A percentile compares a stretch with the other conserved stretches of the same genome.
These are phyloP conservation scores for Sporothrix globosa DNA, from an alignment of 2,329 filamentous ascomycete genomes.

Conservation along the genomic window DNA sequence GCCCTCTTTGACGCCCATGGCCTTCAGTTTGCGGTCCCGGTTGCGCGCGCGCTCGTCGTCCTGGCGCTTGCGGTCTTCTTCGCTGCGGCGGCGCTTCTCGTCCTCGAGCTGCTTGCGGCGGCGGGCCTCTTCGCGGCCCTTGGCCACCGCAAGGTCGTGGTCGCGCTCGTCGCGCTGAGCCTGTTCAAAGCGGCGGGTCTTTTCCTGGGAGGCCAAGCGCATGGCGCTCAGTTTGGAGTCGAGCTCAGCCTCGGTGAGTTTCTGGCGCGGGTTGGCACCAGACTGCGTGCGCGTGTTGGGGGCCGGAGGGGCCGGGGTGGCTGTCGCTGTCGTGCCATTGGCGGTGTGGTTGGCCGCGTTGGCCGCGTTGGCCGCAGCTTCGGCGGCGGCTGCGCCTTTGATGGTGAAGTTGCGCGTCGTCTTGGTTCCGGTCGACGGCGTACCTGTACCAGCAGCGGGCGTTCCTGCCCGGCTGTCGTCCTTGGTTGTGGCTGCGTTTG, in stretches of 20 bases:
- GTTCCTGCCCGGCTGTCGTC: background rate
- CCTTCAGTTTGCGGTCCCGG: slow-evolving; percentile 63
- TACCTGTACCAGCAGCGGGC: background rate
- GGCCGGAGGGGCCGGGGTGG: slow-evolving; percentile 32
- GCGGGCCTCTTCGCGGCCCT: slow-evolving; percentile 56
- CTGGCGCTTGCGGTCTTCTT: slow-evolving; percentile 56
- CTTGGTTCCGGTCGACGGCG: background rate
- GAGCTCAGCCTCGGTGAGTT: slow-evolving; percentile 63
- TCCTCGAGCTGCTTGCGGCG: slow-evolving; percentile 57
- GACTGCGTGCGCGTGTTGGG: slow-evolving; percentile 52
- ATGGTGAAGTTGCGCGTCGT: slow-evolving; percentile 5
- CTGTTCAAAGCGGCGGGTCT: slow-evolving; percentile 62
- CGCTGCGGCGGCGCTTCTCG: slow-evolving; percentile 55
- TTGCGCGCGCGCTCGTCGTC: slow-evolving; percentile 65
- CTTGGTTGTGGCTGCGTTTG: background rate
- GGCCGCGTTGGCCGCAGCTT: slow-evolving; percentile 36
- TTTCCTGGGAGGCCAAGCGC: slow-evolving; percentile 61
- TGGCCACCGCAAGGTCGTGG: slow-evolving; percentile 58
- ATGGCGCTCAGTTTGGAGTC: slow-evolving; percentile 64
- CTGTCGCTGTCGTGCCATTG: slow-evolving; percentile 35
- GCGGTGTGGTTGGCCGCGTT: slow-evolving; percentile 38
- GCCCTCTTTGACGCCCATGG: slow-evolving; percentile 57
- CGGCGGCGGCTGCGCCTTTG: background rate
- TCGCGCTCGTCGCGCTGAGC: slow-evolving; percentile 60
- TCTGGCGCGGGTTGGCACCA: slow-evolving; percentile 62